Evolutionary conservation across 2,329 filamentous ascomycete species (phyloP), one percentile per base, ranked within the genome.

Genomic region (Orbilia oligospora): DNA sequence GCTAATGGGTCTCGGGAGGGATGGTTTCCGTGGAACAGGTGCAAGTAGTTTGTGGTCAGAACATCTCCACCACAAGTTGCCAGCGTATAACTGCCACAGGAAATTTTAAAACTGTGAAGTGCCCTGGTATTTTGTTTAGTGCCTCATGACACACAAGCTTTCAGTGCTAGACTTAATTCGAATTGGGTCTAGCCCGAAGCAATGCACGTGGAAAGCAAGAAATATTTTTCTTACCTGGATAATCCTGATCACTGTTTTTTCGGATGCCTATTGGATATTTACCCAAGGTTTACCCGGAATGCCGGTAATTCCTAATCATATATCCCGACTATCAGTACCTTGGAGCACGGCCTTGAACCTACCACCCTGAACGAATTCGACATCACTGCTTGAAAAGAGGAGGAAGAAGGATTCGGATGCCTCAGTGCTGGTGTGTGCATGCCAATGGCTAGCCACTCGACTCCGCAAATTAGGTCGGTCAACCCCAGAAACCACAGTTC

Each of bases 241-340:
- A 20, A 18, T 49, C 24, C 36, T 53, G 67, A 38, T 61, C 27
- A 12, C 18, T 51, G 38, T 41, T 44, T 27, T 20, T 64, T 36
- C 36, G 41, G 16, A 1, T 30, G 53, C 53, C 53, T 58, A 56
- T 33, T 46, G 51, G 30, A 48, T 8, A 77, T 77, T 77, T 71
- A 71, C 51, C 73, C 67, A 77, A 8, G 58, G 71, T 77, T 77
- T 77, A 77, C 24, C 73, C 73, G 73, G n/a, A 20, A 41, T 66
- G 63, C 67, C 67, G 73, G 61, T 38, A 66, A 76, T 27, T 55
- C 48, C 20, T 44, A 56, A 64, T 14, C 55, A 38, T 46, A 22
- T 14, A 33, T 64, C 18, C 33, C 30, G 36, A 18, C 12, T 27
- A 38, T 56, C 27, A 49, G 18, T 5, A 22, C 18, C 38, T 49